Conservation (phyloP, 2,329 filamentous ascomycete species). For the Geosmithia flava region DNA sequence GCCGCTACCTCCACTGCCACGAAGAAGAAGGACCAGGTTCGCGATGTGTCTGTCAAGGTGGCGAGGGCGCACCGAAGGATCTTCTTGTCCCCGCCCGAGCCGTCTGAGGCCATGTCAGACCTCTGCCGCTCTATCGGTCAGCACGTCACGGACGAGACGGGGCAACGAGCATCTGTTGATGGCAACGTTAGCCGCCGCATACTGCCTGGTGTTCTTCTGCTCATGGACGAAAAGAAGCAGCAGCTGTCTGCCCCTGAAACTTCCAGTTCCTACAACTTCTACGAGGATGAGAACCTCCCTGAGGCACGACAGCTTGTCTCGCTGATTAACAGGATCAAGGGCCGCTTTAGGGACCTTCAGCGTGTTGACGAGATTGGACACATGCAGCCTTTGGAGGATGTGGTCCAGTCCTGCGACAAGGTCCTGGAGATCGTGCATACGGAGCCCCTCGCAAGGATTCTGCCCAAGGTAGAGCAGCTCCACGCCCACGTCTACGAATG, state of each 20-base stretch:
- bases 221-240: conserved; percentile 48
- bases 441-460: conserved; percentile 75
- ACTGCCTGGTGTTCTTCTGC: conserved; percentile 53
- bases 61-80: conserved; percentile 46
- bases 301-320: conserved; percentile 64
- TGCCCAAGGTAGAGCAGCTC: conserved; percentile 79
- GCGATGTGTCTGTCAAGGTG: conserved; percentile 46
- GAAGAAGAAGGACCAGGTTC: conserved; percentile 27
- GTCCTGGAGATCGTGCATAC: conserved; percentile 64
- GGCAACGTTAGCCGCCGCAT: conserved; percentile 36
- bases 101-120: conserved; percentile 23
- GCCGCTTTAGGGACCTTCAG: conserved; percentile 62
- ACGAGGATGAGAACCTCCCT: conserved; percentile 63
- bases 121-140: conserved; percentile 31
- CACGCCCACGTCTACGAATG: conserved; percentile 82
- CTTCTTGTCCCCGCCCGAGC: conserved; percentile 21
- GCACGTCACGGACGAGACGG: conserved; percentile 16
- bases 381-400: conserved; percentile 69
- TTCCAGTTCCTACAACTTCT: conserved; percentile 65
- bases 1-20: conserved; percentile 11
- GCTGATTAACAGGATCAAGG: conserved; percentile 56
- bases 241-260: conserved; percentile 23
- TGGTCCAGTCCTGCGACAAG: conserved; percentile 61
- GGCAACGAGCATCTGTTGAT: conserved; percentile 14
- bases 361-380: conserved; percentile 52